Evolutionary conservation across 306 rosid genomes (phyloP).

Genomic region (Hippophae gyantsensis): DNA sequence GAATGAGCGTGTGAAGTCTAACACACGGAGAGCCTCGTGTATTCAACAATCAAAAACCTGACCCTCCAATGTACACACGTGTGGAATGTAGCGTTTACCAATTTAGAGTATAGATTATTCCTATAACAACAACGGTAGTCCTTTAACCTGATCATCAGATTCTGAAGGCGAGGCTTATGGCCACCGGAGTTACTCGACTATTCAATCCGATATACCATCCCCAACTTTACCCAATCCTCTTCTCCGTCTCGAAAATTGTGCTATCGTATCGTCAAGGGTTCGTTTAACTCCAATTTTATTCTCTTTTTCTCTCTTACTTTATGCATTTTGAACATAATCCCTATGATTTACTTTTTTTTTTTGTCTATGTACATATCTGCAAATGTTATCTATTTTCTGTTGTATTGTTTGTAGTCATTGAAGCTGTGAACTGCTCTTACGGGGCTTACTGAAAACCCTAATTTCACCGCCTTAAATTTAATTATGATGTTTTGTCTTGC

Average conservation of each 20-base stretch:
- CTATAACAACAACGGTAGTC: background rate
- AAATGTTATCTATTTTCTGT: background rate
- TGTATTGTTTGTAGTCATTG: background rate
- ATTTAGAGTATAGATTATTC: background rate
- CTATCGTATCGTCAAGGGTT: slow-evolving; percentile 12
- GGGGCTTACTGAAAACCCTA: background rate
- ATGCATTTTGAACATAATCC: background rate
- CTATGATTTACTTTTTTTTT: background rate
- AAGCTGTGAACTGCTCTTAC: background rate
- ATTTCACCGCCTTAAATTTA: slow-evolving; percentile 5
- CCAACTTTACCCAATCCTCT: slow-evolving; percentile 12
- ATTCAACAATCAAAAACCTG: too few relatives aligned
- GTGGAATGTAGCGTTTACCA: too few relatives aligned
- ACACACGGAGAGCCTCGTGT: too few relatives aligned
- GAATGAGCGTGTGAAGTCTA: too few relatives aligned
- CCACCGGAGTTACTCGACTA: slow-evolving; percentile 26
- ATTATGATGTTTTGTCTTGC: background rate
- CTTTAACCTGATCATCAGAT: background rate
- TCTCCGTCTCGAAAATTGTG: slow-evolving; percentile 10
- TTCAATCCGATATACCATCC: slow-evolving; percentile 11
- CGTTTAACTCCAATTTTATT: slow-evolving; percentile 1
- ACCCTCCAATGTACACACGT: too few relatives aligned
- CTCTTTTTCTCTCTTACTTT: slow-evolving; percentile 7
- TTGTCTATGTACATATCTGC: background rate
- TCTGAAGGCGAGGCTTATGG: slow-evolving; percentile 31